Conservation (phyloP, 768 basidiomycete species). For the Leccinum fibrillosum region DNA sequence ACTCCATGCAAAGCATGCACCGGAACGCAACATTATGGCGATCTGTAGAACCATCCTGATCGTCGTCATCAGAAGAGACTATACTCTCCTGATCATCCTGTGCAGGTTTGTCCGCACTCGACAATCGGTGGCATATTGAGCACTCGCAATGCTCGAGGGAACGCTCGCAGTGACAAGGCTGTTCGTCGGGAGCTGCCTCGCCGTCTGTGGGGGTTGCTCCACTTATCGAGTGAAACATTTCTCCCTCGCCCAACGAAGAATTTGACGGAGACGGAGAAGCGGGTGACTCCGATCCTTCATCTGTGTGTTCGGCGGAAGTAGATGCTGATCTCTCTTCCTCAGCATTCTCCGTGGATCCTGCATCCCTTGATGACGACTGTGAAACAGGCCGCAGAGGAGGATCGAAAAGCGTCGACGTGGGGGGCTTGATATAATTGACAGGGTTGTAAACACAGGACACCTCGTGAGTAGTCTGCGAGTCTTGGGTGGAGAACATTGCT, state of each 20-base stretch:
- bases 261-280: constrained; percentile 3
- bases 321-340: background rate
- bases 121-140: constrained; percentile 3
- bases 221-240: constrained; percentile 7
- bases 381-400: background rate
- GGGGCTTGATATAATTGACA: background rate
- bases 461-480: constrained; percentile 4
- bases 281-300: background rate
- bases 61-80: background rate
- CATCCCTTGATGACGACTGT: background rate
- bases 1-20: constrained; percentile 15
- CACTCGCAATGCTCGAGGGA: background rate
- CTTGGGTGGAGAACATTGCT: background rate
- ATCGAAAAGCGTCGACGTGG: background rate
- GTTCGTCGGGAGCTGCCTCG: background rate
- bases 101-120: background rate
- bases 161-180: background rate
- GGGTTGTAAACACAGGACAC: constrained; percentile 3
- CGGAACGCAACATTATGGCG: background rate
- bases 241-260: constrained; percentile 3
- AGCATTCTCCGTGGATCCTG: background rate
- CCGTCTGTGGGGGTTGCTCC: background rate
- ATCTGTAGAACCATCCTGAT: background rate
- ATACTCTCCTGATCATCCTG: background rate
- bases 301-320: background rate